Percentiles rank a stretch among this genome's conserved stretches.
Evolutionary conservation across 73 alveolate species (phyloP).

Genomic region (Strombidium stylifer): DNA sequence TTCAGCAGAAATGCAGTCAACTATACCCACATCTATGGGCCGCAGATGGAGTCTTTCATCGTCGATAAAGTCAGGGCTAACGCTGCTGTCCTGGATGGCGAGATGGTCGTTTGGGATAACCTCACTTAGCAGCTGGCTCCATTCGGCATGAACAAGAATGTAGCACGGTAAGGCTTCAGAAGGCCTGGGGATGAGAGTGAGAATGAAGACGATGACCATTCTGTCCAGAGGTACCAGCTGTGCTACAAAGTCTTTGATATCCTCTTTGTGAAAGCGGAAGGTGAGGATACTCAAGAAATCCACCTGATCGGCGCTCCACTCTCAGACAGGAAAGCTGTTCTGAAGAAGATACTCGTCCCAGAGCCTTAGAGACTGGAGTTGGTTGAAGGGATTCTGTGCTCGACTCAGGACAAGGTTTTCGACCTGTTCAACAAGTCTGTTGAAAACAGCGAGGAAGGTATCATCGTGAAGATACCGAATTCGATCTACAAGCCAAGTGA

Average conservation of each 20-base stretch:
- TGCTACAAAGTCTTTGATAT: conserved; percentile 93
- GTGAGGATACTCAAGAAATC: conserved; percentile 60
- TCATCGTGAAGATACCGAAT: conserved; percentile 80
- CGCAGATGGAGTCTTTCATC: conserved; percentile 69
- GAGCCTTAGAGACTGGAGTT: conserved; percentile 84
- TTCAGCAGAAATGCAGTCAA: conserved; percentile 91
- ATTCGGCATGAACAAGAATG: conserved; percentile 94
- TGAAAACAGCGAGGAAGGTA: conserved; percentile 93
- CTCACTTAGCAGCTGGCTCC: conserved; percentile 69
- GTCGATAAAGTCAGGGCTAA: conserved; percentile 76
- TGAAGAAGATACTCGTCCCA: conserved; percentile 65
- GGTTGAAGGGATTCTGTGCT: conserved; percentile 71
- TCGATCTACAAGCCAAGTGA: conserved; percentile 91
- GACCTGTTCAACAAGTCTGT: conserved; percentile 83
- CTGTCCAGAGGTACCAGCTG: conserved; percentile 31
- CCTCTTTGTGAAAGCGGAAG: conserved; percentile 74
- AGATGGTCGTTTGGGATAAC: conserved; percentile 90
- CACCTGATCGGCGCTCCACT: conserved; percentile 83
- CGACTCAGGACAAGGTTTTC: conserved; percentile 74
- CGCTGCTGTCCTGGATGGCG: conserved; percentile 95
- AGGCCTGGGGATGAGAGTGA: background rate
- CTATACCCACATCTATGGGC: conserved; percentile 90
- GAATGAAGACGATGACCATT: background rate
- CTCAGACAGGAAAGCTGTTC: conserved; percentile 79
- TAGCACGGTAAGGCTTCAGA: conserved; percentile 78